Percentiles rank a stretch among this genome's conserved stretches.
Conservation (phyloP, 2,329 filamentous ascomycete genomes). For the Trichoderma breve region DNA sequence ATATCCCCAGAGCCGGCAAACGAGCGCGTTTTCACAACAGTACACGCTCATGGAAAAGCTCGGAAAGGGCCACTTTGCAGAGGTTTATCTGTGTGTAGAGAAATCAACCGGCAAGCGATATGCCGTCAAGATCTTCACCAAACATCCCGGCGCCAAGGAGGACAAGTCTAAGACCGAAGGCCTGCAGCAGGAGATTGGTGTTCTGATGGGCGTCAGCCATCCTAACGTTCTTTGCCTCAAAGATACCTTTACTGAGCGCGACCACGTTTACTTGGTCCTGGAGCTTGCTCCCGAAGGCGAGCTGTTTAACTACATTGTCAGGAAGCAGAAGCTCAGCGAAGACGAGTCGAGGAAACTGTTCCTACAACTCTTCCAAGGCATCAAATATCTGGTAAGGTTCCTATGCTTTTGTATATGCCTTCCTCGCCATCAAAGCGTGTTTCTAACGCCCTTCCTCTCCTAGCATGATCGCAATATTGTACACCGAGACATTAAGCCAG, state of each 20-base stretch:
- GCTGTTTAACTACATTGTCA: constrained; percentile 91
- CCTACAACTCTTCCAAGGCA: constrained; percentile 83
- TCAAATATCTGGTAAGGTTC: constrained; percentile 83
- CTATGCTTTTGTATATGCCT: neutral
- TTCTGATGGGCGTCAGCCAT: constrained; percentile 96
- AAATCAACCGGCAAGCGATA: constrained; percentile 77
- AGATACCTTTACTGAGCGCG: constrained; percentile 88
- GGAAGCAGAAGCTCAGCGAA: constrained; percentile 85
- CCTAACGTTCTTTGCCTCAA: constrained; percentile 90
- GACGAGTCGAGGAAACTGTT: constrained; percentile 83
- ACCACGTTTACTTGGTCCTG: constrained; percentile 86
- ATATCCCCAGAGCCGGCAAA: constrained; percentile 73
- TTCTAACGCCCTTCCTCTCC: neutral
- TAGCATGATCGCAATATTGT: constrained; percentile 97
- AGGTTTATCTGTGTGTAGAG: constrained; percentile 88
- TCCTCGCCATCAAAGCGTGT: neutral
- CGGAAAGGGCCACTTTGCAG: constrained; percentile 92
- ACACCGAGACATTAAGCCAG: constrained; percentile 95
- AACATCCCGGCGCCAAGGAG: constrained; percentile 68
- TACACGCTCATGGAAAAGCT: constrained; percentile 82
- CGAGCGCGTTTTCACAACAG: constrained; percentile 79
- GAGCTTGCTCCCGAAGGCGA: constrained; percentile 92
- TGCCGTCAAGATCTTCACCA: constrained; percentile 94
- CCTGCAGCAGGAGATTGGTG: constrained; percentile 91
- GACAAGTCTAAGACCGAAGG: constrained; percentile 82